Percentiles rank a stretch among this genome's conserved stretches.
These are phyloP conservation scores for Amylocystis lapponica DNA, from an alignment of 768 basidiomycete genomes.

Conservation along the genomic window DNA sequence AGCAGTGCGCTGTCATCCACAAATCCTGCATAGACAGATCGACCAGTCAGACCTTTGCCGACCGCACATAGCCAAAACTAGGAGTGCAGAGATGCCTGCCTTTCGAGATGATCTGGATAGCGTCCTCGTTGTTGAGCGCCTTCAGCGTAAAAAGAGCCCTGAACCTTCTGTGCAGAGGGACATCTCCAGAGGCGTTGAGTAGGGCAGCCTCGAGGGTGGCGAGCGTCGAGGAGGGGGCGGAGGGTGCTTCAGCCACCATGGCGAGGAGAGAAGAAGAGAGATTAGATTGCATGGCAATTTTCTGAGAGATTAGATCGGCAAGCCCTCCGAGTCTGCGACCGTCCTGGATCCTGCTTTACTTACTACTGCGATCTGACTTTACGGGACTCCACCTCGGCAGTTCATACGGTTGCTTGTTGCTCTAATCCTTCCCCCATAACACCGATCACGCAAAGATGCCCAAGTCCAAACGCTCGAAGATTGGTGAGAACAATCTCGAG, in stretches of 20 bases:
- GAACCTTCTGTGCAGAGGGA: constrained; percentile 83
- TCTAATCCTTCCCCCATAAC: not conserved
- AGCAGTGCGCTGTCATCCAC: constrained; percentile 81
- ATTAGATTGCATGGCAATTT: constrained; percentile 19
- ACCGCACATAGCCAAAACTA: too few species aligned
- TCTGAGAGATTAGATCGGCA: constrained; percentile 17
- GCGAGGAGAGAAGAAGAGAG: constrained; percentile 12
- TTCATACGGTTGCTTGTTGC: too few species aligned
- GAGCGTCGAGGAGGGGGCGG: constrained; percentile 29
- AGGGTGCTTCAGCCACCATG: constrained; percentile 11
- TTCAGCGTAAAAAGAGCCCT: constrained; percentile 91
- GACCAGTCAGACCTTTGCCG: constrained; percentile 1
- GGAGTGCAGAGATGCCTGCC: too few species aligned
- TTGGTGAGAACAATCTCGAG: constrained; percentile 51
- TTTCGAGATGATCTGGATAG: constrained; percentile 80
- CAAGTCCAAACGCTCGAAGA: constrained; percentile 81
- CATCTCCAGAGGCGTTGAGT: constrained; percentile 67
- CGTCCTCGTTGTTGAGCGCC: constrained; percentile 69
- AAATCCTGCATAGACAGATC: constrained; percentile 50
- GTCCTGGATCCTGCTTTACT: too few species aligned
- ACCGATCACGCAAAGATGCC: constrained; percentile 54
- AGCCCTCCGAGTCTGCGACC: too few species aligned
- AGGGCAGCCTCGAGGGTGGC: constrained; percentile 64
- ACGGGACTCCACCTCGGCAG: too few species aligned
- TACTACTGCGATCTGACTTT: too few species aligned